Evolutionary conservation across 2,329 filamentous ascomycete genomes (phyloP).

Genomic region (Aspergillus fumigatiaffinis): DNA sequence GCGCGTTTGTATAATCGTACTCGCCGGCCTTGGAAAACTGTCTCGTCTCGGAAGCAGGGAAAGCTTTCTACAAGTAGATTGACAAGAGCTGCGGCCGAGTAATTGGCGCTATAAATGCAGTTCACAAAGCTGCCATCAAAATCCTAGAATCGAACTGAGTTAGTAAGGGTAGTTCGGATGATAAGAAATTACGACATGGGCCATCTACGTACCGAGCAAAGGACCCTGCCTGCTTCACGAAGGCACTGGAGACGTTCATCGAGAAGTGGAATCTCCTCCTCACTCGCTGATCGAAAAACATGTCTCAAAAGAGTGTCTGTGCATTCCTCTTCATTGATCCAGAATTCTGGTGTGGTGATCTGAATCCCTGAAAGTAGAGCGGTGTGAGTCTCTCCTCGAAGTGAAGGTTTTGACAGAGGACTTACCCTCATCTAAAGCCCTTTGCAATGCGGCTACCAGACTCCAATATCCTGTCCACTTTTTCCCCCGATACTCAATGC

Average conservation of each 20-base stretch:
- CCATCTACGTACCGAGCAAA: constrained; percentile 62
- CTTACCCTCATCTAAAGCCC: constrained; percentile 81
- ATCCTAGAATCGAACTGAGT: constrained; percentile 46
- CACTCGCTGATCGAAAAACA: constrained; percentile 81
- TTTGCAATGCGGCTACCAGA: constrained; percentile 78
- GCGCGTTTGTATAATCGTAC: constrained; percentile 89
- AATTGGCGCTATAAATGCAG: constrained; percentile 68
- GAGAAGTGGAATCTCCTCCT: constrained; percentile 82
- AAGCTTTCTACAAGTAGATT: constrained; percentile 82
- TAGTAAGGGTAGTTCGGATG: not conserved
- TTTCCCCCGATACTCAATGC: constrained; percentile 74
- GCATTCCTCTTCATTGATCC: constrained; percentile 72
- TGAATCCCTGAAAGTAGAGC: constrained; percentile 60
- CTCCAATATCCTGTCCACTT: constrained; percentile 96
- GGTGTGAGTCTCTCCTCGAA: not conserved
- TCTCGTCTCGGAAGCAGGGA: constrained; percentile 79
- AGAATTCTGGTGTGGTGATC: constrained; percentile 84
- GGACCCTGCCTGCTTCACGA: constrained; percentile 73
- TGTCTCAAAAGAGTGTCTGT: constrained; percentile 68
- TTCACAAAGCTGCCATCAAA: constrained; percentile 72
- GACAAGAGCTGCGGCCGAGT: constrained; percentile 79
- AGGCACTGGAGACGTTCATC: constrained; percentile 73
- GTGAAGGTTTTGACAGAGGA: constrained; percentile 16
- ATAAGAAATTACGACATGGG: not conserved
- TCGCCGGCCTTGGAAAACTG: constrained; percentile 66